Conservation (phyloP, 257 asterid genomes). For the Solanum appendiculatum region DNA sequence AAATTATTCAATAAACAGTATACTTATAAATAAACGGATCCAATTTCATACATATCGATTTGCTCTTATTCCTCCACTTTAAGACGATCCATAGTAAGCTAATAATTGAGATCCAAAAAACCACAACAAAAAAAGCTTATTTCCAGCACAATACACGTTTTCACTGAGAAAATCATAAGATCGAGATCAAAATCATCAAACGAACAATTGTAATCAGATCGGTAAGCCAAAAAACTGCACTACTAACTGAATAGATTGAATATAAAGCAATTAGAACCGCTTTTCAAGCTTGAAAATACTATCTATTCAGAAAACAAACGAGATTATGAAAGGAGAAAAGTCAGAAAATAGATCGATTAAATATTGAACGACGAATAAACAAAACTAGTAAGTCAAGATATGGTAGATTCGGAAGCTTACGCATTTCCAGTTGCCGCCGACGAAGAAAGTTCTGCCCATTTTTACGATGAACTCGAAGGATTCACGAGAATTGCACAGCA, state of each 20-base stretch:
- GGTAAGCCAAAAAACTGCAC: not conserved
- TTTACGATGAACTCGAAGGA: constrained; percentile 8
- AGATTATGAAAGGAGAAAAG: not conserved
- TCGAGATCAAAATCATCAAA: not conserved
- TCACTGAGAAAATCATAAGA: not conserved
- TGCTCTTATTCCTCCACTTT: not conserved
- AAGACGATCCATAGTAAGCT: not conserved
- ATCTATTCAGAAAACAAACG: not conserved
- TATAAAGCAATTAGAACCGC: not conserved
- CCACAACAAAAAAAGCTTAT: not conserved
- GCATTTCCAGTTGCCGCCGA: constrained; percentile 99
- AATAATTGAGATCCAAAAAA: not conserved
- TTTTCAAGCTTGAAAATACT: not conserved
- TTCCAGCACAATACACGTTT: not conserved
- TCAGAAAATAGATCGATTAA: not conserved
- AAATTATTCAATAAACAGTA: not conserved
- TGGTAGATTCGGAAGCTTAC: constrained; percentile 29
- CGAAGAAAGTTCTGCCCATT: constrained; percentile 89
- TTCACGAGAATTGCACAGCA: constrained; percentile 23
- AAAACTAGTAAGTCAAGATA: not conserved
- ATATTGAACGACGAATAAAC: not conserved
- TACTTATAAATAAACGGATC: not conserved
- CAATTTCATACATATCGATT: not conserved
- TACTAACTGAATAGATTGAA: not conserved
- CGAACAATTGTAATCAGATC: not conserved